Conservation (phyloP, 2,329 filamentous ascomycete genomes). For the Penicillium sp. region DNA sequence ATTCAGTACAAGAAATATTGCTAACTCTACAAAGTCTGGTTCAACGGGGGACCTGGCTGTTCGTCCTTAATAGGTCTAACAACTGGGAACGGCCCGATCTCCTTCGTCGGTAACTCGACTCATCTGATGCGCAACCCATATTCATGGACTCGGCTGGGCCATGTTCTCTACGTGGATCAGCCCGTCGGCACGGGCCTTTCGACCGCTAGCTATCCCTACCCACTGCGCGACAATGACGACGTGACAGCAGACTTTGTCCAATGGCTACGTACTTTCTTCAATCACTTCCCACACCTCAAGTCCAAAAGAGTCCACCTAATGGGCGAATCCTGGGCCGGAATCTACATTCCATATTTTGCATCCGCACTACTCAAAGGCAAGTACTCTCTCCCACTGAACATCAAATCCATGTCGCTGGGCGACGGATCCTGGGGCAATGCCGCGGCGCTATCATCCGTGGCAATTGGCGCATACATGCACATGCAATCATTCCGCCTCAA, state of each 20-base stretch:
- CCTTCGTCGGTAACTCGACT: slow-evolving; percentile 31
- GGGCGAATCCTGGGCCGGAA: slow-evolving; percentile 40
- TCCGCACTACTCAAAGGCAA: slow-evolving; percentile 30
- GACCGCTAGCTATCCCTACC: slow-evolving; percentile 30
- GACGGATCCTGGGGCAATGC: slow-evolving; percentile 38
- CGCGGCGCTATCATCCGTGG: slow-evolving; percentile 35
- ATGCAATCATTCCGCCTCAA: slow-evolving; percentile 25
- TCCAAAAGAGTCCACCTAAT: slow-evolving; percentile 36
- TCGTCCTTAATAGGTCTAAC: slow-evolving; percentile 34
- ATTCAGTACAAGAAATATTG: background rate
- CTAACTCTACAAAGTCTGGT: slow-evolving; percentile 30
- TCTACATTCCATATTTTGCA: slow-evolving; percentile 40
- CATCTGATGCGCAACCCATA: slow-evolving; percentile 24
- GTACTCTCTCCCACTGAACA: slow-evolving; percentile 26
- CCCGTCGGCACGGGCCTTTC: slow-evolving; percentile 39
- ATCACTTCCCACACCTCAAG: slow-evolving; percentile 31
- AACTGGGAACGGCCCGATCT: slow-evolving; percentile 35
- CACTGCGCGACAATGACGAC: slow-evolving; percentile 25
- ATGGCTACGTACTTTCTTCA: slow-evolving; percentile 34
- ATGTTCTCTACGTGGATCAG: slow-evolving; percentile 39
- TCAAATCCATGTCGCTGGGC: slow-evolving; percentile 37
- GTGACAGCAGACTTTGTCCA: slow-evolving; percentile 31
- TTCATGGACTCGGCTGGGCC: slow-evolving; percentile 34
- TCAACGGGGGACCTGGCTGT: slow-evolving; percentile 39
- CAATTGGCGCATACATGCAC: slow-evolving; percentile 28